Conservation (phyloP, 495 filamentous ascomycete species). For the Geopyxis carbonaria region DNA sequence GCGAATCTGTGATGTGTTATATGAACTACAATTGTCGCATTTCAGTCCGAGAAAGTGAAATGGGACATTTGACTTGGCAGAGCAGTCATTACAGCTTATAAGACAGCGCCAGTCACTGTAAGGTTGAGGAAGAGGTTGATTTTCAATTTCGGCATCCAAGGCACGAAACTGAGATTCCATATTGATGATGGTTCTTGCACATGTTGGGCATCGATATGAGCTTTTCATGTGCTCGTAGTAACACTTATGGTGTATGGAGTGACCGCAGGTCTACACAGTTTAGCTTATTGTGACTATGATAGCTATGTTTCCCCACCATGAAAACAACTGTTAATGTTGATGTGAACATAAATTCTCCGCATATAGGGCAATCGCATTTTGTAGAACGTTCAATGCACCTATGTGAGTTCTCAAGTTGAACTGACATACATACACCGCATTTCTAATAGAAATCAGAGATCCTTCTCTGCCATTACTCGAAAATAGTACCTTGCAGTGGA, state of each 20-base stretch:
- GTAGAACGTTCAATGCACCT: conserved; percentile 87
- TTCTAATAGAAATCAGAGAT: conserved; percentile 36
- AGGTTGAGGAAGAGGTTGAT: conserved; percentile 78
- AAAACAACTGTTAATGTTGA: conserved; percentile 77
- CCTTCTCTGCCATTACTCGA: background rate
- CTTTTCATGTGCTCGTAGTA: conserved; percentile 66
- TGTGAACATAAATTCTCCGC: conserved; percentile 93
- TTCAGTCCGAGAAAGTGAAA: conserved; percentile 94
- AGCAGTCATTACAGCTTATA: conserved; percentile 88
- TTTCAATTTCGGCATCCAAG: conserved; percentile 64
- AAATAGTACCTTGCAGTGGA: conserved; percentile 83
- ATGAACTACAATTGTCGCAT: conserved; percentile 68
- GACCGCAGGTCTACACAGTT: conserved; percentile 50
- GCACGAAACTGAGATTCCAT: conserved; percentile 94
- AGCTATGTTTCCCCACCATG: conserved; percentile 33
- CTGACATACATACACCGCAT: conserved; percentile 80
- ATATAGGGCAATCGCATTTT: conserved; percentile 96
- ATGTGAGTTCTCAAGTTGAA: conserved; percentile 61
- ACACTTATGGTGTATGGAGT: conserved; percentile 83
- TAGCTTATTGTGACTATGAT: background rate
- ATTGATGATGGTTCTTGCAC: conserved; percentile 80
- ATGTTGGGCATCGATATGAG: conserved; percentile 89
- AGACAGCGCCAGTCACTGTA: conserved; percentile 65
- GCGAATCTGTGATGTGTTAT: conserved; percentile 63
- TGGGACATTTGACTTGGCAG: conserved; percentile 59